Percentiles rank a stretch among this genome's conserved stretches.
phyloP scores from a whole-genome alignment of 2,329 filamentous ascomycete species.

The Pseudocercospora fijiensis region DNA sequence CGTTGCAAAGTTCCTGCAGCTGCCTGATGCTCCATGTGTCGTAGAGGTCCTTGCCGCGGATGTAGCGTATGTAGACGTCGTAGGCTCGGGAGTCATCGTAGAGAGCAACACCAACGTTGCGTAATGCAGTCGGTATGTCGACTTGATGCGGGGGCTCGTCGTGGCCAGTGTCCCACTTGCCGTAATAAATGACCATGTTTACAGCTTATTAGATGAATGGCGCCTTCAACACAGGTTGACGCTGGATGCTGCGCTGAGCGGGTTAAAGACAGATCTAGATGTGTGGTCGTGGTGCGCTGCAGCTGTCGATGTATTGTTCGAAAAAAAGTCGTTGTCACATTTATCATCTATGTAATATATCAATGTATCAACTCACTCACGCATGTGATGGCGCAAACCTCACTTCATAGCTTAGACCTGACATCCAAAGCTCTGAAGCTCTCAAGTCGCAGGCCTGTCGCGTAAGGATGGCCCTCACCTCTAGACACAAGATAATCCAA shows the following conservation, averaged over 20 bases:
- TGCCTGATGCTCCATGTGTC: background rate
- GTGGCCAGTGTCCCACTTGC: background rate
- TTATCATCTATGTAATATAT: background rate
- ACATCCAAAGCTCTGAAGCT: slow-evolving; percentile 7
- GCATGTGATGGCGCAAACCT: background rate
- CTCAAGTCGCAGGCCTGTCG: slow-evolving; percentile 24
- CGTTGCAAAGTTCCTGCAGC: background rate
- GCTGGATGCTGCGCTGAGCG: too few relatives aligned
- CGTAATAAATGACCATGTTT: background rate
- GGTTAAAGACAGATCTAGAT: too few relatives aligned
- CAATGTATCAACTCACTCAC: background rate
- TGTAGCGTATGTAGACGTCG: background rate
- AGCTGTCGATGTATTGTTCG: background rate
- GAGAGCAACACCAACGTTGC: background rate
- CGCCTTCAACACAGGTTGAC: too few relatives aligned
- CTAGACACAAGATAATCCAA: slow-evolving; percentile 51
- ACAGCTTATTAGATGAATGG: too few relatives aligned
- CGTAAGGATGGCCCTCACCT: slow-evolving; percentile 30
- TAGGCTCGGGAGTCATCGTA: background rate
- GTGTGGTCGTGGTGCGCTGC: too few relatives aligned
- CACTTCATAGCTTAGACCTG: slow-evolving; percentile 7
- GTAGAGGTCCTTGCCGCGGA: background rate
- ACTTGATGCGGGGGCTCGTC: background rate
- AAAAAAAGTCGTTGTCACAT: background rate
- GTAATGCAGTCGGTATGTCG: background rate